Evolutionary conservation across 768 basidiomycete species (phyloP).

Genomic region (Termitomyces eurrhizus): DNA sequence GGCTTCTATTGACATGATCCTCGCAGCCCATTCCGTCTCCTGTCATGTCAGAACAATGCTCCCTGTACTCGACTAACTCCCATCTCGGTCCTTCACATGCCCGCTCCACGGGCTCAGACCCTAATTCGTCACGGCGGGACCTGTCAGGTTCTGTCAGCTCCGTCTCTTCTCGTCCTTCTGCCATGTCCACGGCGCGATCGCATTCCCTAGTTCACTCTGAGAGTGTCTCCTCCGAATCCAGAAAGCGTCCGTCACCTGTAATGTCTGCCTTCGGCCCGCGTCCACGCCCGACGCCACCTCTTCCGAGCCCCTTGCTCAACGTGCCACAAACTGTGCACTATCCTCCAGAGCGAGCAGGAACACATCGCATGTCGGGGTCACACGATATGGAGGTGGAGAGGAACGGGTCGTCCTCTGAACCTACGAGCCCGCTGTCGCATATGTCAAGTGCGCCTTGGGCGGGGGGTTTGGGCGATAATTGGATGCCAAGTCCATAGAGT

Average conservation of each 20-base stretch:
- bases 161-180: slow-evolving; percentile 50
- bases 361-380: slow-evolving; percentile 13
- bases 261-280: slow-evolving; percentile 44
- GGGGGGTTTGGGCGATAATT: slow-evolving; percentile 34
- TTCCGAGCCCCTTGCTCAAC: slow-evolving; percentile 11
- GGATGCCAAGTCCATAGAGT: slow-evolving; percentile 25
- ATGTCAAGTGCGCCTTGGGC: slow-evolving; percentile 36
- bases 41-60: slow-evolving; percentile 57
- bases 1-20: slow-evolving; percentile 11
- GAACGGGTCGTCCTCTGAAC: slow-evolving; percentile 21
- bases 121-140: slow-evolving; percentile 39
- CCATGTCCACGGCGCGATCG: slow-evolving; percentile 33
- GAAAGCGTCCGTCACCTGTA: slow-evolving; percentile 41
- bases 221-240: slow-evolving; percentile 55
- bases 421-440: slow-evolving; percentile 20
- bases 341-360: slow-evolving; percentile 20
- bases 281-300: slow-evolving; percentile 12
- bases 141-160: slow-evolving; percentile 45
- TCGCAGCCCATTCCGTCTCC: slow-evolving; percentile 40
- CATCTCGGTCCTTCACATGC: slow-evolving; percentile 44
- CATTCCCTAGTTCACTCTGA: slow-evolving; percentile 42
- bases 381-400: slow-evolving; percentile 15
- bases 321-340: slow-evolving; percentile 12
- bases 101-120: slow-evolving; percentile 51
- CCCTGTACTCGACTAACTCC: slow-evolving; percentile 61